A percentile compares a stretch with the other conserved stretches of the same genome.
Evolutionary conservation across 116 monocot species (phyloP).

Genomic region (Trichopus zeylanicus): DNA sequence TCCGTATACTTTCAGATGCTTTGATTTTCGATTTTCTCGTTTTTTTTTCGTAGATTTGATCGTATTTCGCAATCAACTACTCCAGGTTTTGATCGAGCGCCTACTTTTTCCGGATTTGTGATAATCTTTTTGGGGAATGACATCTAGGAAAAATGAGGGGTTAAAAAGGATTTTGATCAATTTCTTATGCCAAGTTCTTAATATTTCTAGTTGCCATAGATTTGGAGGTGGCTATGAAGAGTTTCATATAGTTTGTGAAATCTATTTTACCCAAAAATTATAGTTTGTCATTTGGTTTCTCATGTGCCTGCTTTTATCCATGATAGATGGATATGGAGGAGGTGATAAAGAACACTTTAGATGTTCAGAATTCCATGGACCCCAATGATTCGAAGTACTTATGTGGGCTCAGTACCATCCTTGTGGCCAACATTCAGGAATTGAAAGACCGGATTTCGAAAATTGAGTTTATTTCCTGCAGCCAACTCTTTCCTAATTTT

Average conservation of each 20-base stretch:
- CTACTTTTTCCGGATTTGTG: no score
- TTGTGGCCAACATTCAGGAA: conserved; percentile 82
- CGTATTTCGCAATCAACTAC: no score
- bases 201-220: no score
- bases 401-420: conserved; percentile 62
- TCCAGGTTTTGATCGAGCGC: no score
- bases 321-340: conserved; percentile 22
- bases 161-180: no score
- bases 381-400: conserved; percentile 48
- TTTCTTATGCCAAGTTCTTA: no score
- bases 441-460: conserved; percentile 67
- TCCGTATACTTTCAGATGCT: background rate
- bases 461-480: conserved; percentile 84
- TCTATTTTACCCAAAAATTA: no score
- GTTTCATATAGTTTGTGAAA: background rate
- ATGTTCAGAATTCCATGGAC: conserved; percentile 8
- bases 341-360: background rate
- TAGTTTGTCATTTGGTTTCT: background rate
- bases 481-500: conserved; percentile 58
- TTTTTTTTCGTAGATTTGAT: background rate
- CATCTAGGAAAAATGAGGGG: no score
- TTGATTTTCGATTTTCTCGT: background rate
- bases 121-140: no score
- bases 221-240: no score
- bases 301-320: background rate